Evolutionary conservation across 2,329 filamentous ascomycete species (phyloP).

Genomic region (Teratosphaeria pseudoeucalypti): DNA sequence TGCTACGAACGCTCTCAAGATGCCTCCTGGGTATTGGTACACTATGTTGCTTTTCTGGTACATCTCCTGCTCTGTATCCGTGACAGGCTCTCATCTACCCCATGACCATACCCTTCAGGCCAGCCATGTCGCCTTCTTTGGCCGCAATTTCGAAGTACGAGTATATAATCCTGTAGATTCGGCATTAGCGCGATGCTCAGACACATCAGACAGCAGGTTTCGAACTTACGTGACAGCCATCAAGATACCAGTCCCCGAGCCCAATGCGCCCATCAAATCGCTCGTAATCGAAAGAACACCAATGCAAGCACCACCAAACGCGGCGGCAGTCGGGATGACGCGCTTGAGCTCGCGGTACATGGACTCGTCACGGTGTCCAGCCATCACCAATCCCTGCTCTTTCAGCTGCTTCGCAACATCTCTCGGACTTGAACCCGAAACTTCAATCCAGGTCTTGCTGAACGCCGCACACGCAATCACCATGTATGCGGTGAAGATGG

Average conservation of each 20-base stretch:
- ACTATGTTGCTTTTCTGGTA: background rate
- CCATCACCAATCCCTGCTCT: conserved; percentile 99
- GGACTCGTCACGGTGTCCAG: conserved; percentile 96
- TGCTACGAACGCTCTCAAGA: background rate
- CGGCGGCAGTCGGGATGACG: conserved; percentile 94
- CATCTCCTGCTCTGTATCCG: background rate
- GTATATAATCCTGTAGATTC: conserved; percentile 4
- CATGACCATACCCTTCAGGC: conserved; percentile 58
- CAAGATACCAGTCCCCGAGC: conserved; percentile 93
- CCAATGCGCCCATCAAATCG: conserved; percentile 89
- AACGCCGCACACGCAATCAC: conserved; percentile 94
- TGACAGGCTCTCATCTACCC: conserved; percentile 16
- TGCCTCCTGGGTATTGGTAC: background rate
- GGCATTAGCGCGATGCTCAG: background rate
- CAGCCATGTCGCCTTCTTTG: conserved; percentile 90
- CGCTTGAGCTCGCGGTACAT: conserved; percentile 99
- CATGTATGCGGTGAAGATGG: conserved; percentile 95
- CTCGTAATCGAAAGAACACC: conserved; percentile 91
- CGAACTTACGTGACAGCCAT: conserved; percentile 89
- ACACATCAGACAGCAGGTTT: background rate
- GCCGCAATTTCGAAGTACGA: conserved; percentile 95
- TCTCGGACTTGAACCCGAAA: conserved; percentile 91
- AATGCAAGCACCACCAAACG: conserved; percentile 98
- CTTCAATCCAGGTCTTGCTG: conserved; percentile 99
- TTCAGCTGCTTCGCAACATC: conserved; percentile 99